phyloP scores from a whole-genome alignment of 2,329 filamentous ascomycete genomes.

The Pestalotiopsis sp. region DNA sequence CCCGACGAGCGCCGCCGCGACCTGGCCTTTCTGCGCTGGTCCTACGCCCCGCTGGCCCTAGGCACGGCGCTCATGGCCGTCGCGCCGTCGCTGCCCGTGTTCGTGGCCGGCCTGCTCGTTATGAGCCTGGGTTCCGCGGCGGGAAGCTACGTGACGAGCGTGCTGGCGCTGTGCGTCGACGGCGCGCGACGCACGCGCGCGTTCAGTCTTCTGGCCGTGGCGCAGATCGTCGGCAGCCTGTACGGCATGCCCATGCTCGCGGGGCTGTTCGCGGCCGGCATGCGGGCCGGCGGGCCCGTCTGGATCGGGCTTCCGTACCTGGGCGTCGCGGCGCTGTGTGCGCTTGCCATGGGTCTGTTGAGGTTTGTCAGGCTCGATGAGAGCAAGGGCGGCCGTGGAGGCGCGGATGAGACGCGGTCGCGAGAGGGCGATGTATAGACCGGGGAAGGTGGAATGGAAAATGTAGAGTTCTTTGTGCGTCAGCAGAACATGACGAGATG shows the following conservation, averaged over 20 bases:
- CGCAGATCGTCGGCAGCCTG: slow-evolving; percentile 25
- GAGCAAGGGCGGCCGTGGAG: neutral
- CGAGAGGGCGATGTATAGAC: neutral
- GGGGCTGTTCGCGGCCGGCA: slow-evolving; percentile 30
- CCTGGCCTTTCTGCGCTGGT: slow-evolving; percentile 27
- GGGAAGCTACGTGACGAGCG: slow-evolving; percentile 28
- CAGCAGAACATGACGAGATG: too few species aligned
- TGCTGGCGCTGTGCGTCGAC: slow-evolving; percentile 28
- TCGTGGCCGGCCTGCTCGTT: slow-evolving; percentile 30
- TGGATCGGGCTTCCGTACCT: slow-evolving; percentile 35
- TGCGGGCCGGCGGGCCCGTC: slow-evolving; percentile 26
- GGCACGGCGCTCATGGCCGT: slow-evolving; percentile 29
- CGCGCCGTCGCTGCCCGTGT: slow-evolving; percentile 26
- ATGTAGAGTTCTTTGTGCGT: too few species aligned
- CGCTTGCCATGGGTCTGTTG: neutral
- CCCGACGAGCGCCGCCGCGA: slow-evolving; percentile 28
- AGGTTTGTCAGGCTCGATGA: neutral
- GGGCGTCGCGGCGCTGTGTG: slow-evolving; percentile 26
- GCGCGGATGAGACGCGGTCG: neutral
- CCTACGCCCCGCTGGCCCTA: slow-evolving; percentile 21
- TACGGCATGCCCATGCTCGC: slow-evolving; percentile 31
- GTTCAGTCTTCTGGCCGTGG: slow-evolving; percentile 27
- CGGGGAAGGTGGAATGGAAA: too few species aligned
- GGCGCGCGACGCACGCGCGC: slow-evolving; percentile 30
- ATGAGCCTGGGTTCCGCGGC: slow-evolving; percentile 30